These are phyloP conservation scores for Xylariomycetidae sp. DNA, from an alignment of 2,329 filamentous ascomycete genomes.

Conservation along the genomic window DNA sequence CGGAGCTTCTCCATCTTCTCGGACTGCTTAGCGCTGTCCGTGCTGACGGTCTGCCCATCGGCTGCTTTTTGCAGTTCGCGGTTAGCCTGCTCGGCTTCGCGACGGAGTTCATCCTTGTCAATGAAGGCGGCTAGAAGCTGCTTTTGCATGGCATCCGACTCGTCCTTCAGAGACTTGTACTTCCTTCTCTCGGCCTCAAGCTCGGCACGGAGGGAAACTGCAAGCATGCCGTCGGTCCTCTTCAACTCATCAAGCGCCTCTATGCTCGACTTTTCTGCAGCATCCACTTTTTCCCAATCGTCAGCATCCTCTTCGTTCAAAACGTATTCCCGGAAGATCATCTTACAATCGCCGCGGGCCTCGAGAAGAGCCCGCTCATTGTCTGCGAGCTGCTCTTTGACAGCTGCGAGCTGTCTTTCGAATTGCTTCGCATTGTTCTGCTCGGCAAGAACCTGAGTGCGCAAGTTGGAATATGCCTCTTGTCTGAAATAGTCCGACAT, in stretches of 20 bases:
- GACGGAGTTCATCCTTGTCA: constrained; percentile 55
- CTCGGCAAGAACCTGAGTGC: constrained; percentile 44
- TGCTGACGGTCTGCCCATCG: constrained; percentile 25
- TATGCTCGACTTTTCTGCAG: constrained; percentile 48
- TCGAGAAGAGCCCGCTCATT: constrained; percentile 51
- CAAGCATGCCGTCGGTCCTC: constrained; percentile 54
- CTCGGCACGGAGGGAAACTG: constrained; percentile 53
- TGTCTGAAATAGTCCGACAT: constrained; percentile 45
- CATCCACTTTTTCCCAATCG: constrained; percentile 37
- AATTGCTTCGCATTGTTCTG: constrained; percentile 41
- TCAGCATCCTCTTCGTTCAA: constrained; percentile 19
- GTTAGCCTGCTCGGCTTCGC: constrained; percentile 44
- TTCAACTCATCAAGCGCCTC: constrained; percentile 56
- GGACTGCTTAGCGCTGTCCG: constrained; percentile 28
- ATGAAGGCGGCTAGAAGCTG: constrained; percentile 57
- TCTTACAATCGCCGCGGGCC: constrained; percentile 47
- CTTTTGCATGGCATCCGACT: constrained; percentile 53
- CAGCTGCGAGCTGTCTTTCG: constrained; percentile 39
- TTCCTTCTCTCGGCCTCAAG: constrained; percentile 51
- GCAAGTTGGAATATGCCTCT: constrained; percentile 48
- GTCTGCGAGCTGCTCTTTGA: constrained; percentile 42
- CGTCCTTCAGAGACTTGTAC: constrained; percentile 42
- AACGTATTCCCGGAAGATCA: constrained; percentile 19
- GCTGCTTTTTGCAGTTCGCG: constrained; percentile 36
- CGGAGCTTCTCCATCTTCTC: constrained; percentile 58